A percentile compares a stretch with the other conserved stretches of the same genome.
Conservation (phyloP, 2,329 filamentous ascomycete genomes). For the Ilyonectria robusta region DNA sequence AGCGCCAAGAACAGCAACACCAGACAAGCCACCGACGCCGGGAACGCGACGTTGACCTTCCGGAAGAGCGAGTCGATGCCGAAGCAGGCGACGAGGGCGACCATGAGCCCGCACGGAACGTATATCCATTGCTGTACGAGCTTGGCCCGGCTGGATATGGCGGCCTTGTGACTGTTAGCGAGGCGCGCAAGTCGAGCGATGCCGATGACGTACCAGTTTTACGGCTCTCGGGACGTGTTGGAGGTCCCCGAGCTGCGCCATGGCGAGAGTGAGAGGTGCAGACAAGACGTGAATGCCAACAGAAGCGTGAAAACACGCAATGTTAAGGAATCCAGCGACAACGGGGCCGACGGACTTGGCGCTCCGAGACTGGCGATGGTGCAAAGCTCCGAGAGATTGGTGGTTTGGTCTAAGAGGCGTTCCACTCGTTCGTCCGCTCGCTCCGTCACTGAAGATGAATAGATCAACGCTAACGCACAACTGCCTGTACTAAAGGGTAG, state of each 20-base stretch:
- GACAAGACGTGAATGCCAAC: background rate
- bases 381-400: conserved; percentile 4
- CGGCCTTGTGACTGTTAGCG: conserved; percentile 37
- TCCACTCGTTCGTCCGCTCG: conserved; percentile 17
- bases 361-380: conserved; percentile 28
- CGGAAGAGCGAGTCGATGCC: conserved; percentile 60
- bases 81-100: conserved; percentile 59
- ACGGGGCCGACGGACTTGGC: conserved; percentile 28
- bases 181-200: background rate
- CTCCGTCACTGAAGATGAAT: background rate
- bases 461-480: background rate
- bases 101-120: conserved; percentile 61
- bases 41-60: conserved; percentile 67
- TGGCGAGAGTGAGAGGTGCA: conserved; percentile 21
- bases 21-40: conserved; percentile 72
- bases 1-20: conserved; percentile 67
- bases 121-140: conserved; percentile 61
- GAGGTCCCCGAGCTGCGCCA: conserved; percentile 36
- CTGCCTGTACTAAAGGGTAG: background rate
- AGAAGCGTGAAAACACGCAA: conserved; percentile 17
- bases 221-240: conserved; percentile 39
- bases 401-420: conserved; percentile 23
- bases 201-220: conserved; percentile 36
- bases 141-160: conserved; percentile 33
- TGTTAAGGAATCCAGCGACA: conserved; percentile 2